Evolutionary conservation across 2,329 filamentous ascomycete species (phyloP).

Genomic region (Fusarium caatingaense): DNA sequence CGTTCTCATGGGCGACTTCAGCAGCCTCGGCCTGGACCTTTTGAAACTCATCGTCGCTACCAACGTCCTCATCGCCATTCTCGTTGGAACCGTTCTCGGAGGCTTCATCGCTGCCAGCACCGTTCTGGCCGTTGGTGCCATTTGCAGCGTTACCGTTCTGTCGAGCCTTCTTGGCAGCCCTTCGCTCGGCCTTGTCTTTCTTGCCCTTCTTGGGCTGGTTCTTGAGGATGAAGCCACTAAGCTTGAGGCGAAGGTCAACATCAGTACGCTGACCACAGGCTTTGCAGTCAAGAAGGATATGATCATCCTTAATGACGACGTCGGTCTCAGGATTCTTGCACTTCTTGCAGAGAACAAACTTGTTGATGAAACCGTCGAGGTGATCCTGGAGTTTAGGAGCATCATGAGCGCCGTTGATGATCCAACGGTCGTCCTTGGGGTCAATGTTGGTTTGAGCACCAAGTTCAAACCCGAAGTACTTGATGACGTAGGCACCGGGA

Average conservation of each 20-base stretch:
- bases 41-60: slow-evolving; percentile 92
- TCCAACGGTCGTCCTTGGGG: slow-evolving; percentile 98
- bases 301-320: slow-evolving; percentile 91
- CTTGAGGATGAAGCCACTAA: slow-evolving; percentile 97
- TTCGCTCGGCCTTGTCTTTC: slow-evolving; percentile 94
- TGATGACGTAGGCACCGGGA: slow-evolving; percentile 95
- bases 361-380: slow-evolving; percentile 97
- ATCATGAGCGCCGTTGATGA: slow-evolving; percentile 99
- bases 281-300: slow-evolving; percentile 96
- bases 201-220: slow-evolving; percentile 93
- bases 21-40: slow-evolving; percentile 75
- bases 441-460: slow-evolving; percentile 99
- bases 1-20: slow-evolving; percentile 62
- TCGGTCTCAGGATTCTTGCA: slow-evolving; percentile 99
- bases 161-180: slow-evolving; percentile 91
- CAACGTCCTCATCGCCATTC: slow-evolving; percentile 70
- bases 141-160: slow-evolving; percentile 67
- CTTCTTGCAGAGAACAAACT: slow-evolving; percentile 99
- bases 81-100: slow-evolving; percentile 63
- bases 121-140: slow-evolving; percentile 58
- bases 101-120: slow-evolving; percentile 67
- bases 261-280: slow-evolving; percentile 94
- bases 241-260: slow-evolving; percentile 92
- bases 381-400: slow-evolving; percentile 96
- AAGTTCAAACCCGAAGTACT: slow-evolving; percentile 99